Conservation (phyloP, 1,284 basidiomycete genomes). For the Melampsora abietis-canadensis region DNA sequence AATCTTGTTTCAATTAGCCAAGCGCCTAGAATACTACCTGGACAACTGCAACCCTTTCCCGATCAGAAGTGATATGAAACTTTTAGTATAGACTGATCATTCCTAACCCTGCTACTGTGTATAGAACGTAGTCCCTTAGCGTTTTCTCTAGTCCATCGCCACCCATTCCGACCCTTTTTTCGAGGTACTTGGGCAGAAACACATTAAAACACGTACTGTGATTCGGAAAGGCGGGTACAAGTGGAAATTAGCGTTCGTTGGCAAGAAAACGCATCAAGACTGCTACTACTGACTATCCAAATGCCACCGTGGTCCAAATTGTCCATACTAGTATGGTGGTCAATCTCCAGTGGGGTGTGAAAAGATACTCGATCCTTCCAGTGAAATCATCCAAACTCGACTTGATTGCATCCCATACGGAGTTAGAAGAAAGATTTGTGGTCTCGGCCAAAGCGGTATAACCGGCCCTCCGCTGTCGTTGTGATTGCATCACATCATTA, state of each 20-base stretch:
- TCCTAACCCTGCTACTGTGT: constrained; percentile 78
- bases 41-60: constrained; percentile 16
- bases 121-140: constrained; percentile 76
- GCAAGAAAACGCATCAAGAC: not conserved
- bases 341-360: constrained; percentile 73
- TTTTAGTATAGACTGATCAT: constrained; percentile 63
- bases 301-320: constrained; percentile 64
- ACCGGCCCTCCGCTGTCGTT: constrained; percentile 10
- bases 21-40: constrained; percentile 69
- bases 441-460: too few species aligned
- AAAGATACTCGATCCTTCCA: constrained; percentile 69
- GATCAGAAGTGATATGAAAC: not conserved
- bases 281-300: constrained; percentile 47
- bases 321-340: constrained; percentile 82
- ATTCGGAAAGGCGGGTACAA: not conserved
- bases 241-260: constrained; percentile 69
- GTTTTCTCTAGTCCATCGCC: constrained; percentile 58
- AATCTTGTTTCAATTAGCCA: constrained; percentile 76
- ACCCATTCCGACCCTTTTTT: constrained; percentile 56
- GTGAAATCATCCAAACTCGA: constrained; percentile 62
- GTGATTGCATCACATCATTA: not conserved
- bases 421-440: not conserved
- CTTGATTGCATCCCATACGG: not conserved
- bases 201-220: constrained; percentile 92
- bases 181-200: constrained; percentile 84